Evolutionary conservation across 2,329 filamentous ascomycete species (phyloP).

Genomic region (Dothideomycetes sp.): DNA sequence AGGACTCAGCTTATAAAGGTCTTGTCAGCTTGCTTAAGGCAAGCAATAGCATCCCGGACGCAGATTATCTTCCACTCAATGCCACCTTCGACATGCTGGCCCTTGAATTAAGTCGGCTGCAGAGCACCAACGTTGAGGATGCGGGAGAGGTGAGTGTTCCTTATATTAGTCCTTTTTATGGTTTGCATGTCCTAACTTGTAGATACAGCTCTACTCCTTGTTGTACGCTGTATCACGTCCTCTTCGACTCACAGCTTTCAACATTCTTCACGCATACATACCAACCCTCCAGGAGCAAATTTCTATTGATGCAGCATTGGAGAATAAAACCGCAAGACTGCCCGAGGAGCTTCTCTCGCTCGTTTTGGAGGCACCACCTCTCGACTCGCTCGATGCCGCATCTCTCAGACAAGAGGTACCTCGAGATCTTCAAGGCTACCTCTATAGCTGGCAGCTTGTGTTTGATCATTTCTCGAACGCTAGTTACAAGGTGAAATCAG

Average conservation of each 20-base stretch:
- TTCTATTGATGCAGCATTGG: slow-evolving; percentile 63
- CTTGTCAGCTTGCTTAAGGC: slow-evolving; percentile 53
- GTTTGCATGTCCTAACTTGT: too few relatives aligned
- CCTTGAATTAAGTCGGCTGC: slow-evolving; percentile 55
- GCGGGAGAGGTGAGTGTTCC: too few relatives aligned
- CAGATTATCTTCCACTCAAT: slow-evolving; percentile 54
- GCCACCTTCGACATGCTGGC: slow-evolving; percentile 67
- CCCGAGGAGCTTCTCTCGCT: slow-evolving; percentile 79
- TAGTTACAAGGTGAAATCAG: slow-evolving; percentile 66
- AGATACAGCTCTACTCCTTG: slow-evolving; percentile 63
- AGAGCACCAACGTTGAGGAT: slow-evolving; percentile 51
- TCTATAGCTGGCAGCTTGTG: slow-evolving; percentile 80
- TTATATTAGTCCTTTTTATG: too few relatives aligned
- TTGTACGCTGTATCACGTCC: slow-evolving; percentile 63
- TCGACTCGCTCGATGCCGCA: slow-evolving; percentile 55
- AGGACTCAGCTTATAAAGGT: slow-evolving; percentile 43
- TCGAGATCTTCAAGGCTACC: slow-evolving; percentile 60
- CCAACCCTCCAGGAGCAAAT: slow-evolving; percentile 69
- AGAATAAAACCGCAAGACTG: slow-evolving; percentile 60
- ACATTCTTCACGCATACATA: slow-evolving; percentile 68
- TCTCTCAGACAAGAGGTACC: slow-evolving; percentile 57
- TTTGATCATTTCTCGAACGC: slow-evolving; percentile 63
- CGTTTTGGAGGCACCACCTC: slow-evolving; percentile 64
- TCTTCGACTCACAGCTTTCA: slow-evolving; percentile 72
- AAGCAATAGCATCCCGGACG: slow-evolving; percentile 34